Evolutionary conservation across 768 basidiomycete genomes (phyloP).

Genomic region (Auriscalpium orientale): DNA sequence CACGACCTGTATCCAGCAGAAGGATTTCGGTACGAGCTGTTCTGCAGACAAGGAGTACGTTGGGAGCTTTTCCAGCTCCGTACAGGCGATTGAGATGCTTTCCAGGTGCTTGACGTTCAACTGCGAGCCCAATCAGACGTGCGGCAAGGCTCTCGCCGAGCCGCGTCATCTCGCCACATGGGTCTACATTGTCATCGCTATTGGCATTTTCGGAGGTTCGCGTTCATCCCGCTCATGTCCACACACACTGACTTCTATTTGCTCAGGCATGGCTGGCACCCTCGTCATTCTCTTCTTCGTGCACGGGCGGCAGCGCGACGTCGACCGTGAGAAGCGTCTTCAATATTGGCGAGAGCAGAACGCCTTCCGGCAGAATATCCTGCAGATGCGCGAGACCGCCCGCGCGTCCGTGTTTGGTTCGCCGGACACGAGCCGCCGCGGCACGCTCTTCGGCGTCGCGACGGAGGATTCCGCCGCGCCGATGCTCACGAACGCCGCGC

Average conservation of each 20-base stretch:
- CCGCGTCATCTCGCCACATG: slow-evolving; percentile 57
- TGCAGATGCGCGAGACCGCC: slow-evolving; percentile 73
- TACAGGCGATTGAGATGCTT: slow-evolving; percentile 35
- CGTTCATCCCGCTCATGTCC: no score
- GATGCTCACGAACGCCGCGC: slow-evolving; percentile 31
- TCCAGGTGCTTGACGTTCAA: slow-evolving; percentile 70
- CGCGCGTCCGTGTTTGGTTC: slow-evolving; percentile 53
- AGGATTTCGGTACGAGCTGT: slow-evolving; percentile 53
- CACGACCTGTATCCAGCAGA: slow-evolving; percentile 50
- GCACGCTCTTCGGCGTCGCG: slow-evolving; percentile 35
- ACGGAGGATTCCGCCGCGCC: slow-evolving; percentile 51
- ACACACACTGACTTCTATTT: background rate
- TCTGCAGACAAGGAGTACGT: slow-evolving; percentile 50
- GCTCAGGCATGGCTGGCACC: slow-evolving; percentile 66
- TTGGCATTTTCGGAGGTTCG: slow-evolving; percentile 69
- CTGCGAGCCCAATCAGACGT: slow-evolving; percentile 53
- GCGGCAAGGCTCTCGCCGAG: slow-evolving; percentile 50
- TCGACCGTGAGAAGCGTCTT: slow-evolving; percentile 74
- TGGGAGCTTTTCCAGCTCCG: background rate
- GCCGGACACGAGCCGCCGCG: slow-evolving; percentile 36
- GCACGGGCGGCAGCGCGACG: slow-evolving; percentile 64
- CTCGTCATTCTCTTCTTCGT: slow-evolving; percentile 60
- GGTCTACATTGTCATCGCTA: slow-evolving; percentile 65
- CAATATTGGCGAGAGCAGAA: slow-evolving; percentile 92
- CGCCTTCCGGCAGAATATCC: slow-evolving; percentile 71